Percentiles rank a stretch among this genome's conserved stretches.
These are phyloP conservation scores for Flammula alnicola DNA, from an alignment of 1,284 basidiomycete genomes.

Conservation along the genomic window DNA sequence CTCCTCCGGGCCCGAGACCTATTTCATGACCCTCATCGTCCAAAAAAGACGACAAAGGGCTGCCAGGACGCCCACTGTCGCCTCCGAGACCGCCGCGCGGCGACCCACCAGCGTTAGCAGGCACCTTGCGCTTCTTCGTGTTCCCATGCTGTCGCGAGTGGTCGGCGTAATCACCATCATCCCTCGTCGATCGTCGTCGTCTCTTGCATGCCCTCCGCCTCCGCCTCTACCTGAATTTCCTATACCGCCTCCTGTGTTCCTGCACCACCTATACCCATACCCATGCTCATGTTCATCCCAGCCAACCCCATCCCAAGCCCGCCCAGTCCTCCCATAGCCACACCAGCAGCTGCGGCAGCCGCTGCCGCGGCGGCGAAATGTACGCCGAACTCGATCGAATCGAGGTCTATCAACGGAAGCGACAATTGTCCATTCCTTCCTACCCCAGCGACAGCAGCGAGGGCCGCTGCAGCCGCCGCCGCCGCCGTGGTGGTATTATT, in stretches of 20 bases:
- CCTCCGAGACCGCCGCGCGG: constrained; percentile 44
- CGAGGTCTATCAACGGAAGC: constrained; percentile 23
- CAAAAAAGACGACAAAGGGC: constrained; percentile 16
- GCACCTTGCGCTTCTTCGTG: constrained; percentile 85
- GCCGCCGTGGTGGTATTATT: constrained; percentile 15
- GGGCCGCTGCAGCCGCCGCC: constrained; percentile 23
- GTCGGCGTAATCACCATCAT: constrained; percentile 64
- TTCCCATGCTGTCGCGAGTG: constrained; percentile 77
- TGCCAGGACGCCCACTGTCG: constrained; percentile 18
- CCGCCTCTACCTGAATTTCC: constrained; percentile 30
- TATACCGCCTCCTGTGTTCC: constrained; percentile 36
- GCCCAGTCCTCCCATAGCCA: constrained; percentile 26
- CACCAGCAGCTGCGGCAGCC: constrained; percentile 29
- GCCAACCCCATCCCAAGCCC: constrained; percentile 23
- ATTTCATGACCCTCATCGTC: constrained; percentile 20
- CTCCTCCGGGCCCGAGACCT: constrained; percentile 9
- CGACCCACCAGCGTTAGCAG: constrained; percentile 45
- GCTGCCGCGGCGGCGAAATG: constrained; percentile 29
- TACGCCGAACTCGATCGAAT: constrained; percentile 30
- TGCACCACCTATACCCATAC: constrained; percentile 10
- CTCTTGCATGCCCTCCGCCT: constrained; percentile 22
- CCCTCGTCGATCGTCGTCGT: constrained; percentile 56
- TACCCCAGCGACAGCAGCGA: constrained; percentile 21
- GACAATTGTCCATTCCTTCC: constrained; percentile 22
- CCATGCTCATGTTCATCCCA: constrained; percentile 16